A percentile compares a stretch with the other conserved stretches of the same genome.
phyloP scores from a whole-genome alignment of 805 yeast genomes.

The Monosporozyma unispora region DNA sequence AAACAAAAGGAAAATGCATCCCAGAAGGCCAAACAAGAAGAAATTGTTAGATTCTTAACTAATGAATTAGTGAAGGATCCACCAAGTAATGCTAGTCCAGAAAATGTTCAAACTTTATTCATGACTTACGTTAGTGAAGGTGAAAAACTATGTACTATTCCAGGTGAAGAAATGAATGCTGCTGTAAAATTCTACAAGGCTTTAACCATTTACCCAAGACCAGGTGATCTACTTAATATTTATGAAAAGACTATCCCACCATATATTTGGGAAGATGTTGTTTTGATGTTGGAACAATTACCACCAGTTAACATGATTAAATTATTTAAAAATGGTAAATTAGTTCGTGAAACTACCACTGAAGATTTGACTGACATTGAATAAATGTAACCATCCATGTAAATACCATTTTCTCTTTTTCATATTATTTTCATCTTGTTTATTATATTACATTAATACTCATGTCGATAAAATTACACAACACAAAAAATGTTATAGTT shows the following conservation, averaged over 20 bases:
- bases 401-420: neutral
- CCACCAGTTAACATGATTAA: conserved; percentile 76
- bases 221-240: conserved; percentile 80
- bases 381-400: neutral
- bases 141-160: conserved; percentile 62
- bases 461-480: neutral
- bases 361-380: conserved; percentile 1
- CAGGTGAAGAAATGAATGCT: conserved; percentile 66
- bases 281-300: conserved; percentile 80
- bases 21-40: conserved; percentile 50
- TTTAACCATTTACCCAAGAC: conserved; percentile 88
- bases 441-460: neutral
- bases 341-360: conserved; percentile 1
- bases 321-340: conserved; percentile 31
- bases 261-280: conserved; percentile 70
- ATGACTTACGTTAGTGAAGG: conserved; percentile 76
- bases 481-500: neutral
- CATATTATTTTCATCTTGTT: neutral
- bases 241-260: conserved; percentile 84
- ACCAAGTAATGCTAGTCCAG: conserved; percentile 56
- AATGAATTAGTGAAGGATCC: conserved; percentile 64
- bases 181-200: conserved; percentile 93
- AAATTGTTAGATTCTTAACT: conserved; percentile 52
- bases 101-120: conserved; percentile 63
- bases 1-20: conserved; percentile 39